Evolutionary conservation across 257 asterid species (phyloP), one percentile per base, ranked within the genome.

Genomic region (Solanum acaule): DNA sequence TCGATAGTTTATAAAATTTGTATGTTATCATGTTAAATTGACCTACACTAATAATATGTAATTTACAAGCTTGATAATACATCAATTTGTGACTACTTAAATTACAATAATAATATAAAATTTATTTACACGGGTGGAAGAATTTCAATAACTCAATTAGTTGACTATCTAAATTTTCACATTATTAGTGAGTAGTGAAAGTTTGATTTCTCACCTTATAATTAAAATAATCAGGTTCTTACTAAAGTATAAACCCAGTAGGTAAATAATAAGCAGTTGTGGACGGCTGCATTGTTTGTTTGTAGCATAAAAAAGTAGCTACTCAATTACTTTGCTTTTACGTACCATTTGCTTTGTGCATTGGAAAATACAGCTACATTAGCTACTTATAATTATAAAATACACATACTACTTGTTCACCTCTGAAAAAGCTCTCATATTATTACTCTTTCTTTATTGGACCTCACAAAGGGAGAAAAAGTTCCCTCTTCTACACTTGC

Each of bases 401-500:
- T 16, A 56, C 23, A 18, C 65, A 56, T 4, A 61, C 25, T 27
- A 83, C 44, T 52, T 83, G 86, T 63, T 83, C 44, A 83, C 8
- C 73, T 83, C 73, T 59, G 72, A 35, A 59, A 83, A 84, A 84
- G 56, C 76, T 61, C 46, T 52, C 34, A 27, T 52, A 84, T 84
- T 61, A 84, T 3, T 52, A 52, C n/a, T 52, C 5, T 49, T 84
- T 33, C 34, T 67, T 61, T 84, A 56, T 59, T 14, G 83, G 35
- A 38, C 35, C 14, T 77, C 59, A 1, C 8, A 77, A 40, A 29
- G 35, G 84, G 29, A 18, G 29, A 40, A 77, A 13, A n/a, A 22
- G 12, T 22, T 59, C 67, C 67, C 67, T 59, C 67, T 59, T 59
- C 27, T 59, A 59, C 25, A 27, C 67, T 20, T 59, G 27, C 67